Evolutionary conservation across 2,329 filamentous ascomycete genomes (phyloP), one percentile per base, ranked within the genome.

Genomic region (Pseudopyrenochaeta lycopersici): DNA sequence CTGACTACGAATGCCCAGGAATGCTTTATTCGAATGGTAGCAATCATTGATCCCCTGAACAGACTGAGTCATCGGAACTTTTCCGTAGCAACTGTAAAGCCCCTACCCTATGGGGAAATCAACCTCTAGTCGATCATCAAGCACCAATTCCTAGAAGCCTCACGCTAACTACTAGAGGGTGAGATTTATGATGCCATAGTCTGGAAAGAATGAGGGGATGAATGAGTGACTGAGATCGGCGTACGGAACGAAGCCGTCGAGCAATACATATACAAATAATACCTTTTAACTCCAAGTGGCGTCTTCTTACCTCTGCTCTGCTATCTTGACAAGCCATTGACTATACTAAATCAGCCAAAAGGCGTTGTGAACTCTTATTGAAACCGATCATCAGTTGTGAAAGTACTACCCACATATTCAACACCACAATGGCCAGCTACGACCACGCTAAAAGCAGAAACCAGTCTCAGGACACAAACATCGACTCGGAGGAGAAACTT

Each of bases 401-500:
- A n/a, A n/a, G n/a, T n/a, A n/a, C n/a, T n/a, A n/a, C n/a, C n/a
- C n/a, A n/a, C n/a, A n/a, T n/a, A n/a, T n/a, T n/a, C 32, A 33
- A 33, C 12, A 5, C 32, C 12, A 33, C 32, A 6, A 33, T 33
- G 32, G 32, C 32, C 7, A 33, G 11, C 15, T n/a, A 46, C 14
- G 32, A 39, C 11, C 15, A 39, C 12, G 11, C 12, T n/a, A 12
- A 38, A 4, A 18, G 44, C n/a, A n/a, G n/a, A n/a, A n/a, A n/a
- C n/a, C n/a, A n/a, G 7, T 29, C 46, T n/a, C 30, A 45, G 6
- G 42, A 49, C n/a, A 52, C 49, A 20, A 56, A 59, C 43, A 50
- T 59, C 41, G 53, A 62, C 3, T 50, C 44, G 1, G 58, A 62
- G 36, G 53, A 59, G 27, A 62, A 62, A 39, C 46, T 59, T 5